Evolutionary conservation across 441 rosid species (phyloP), one percentile per base, ranked within the genome.

Genomic region (Iberis amara): DNA sequence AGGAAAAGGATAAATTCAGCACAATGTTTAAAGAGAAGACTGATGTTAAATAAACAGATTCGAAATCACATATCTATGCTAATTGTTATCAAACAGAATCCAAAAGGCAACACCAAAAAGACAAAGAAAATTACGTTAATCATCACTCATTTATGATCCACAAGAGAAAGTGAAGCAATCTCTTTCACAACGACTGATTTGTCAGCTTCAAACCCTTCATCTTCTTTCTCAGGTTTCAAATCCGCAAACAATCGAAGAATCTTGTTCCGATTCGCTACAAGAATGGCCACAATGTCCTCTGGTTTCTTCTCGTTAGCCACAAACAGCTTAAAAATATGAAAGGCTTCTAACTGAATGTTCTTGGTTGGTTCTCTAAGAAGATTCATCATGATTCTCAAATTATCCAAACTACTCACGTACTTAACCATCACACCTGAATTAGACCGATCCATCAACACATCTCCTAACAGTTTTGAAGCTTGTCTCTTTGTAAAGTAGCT

Each of bases 361-460:
- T 66, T 66, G 14, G 66, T 48, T 9, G 71, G 66, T 48, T 66
- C 71, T 76, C 89, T 78, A 12, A 87, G 73, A 39, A 90, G 95
- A 57, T 82, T 90, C 96, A 90, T 90, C 71, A 87, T 65, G 50
- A 90, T 78, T 59, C 85, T 79, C 87, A 87, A 51, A 66, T 90
- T 76, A 41, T 83, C 83, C 67, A 74, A 55, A 26, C 92, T 85
- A 61, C 86, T 85, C 61, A 86, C 95, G 13, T 90, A 90, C 33
- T 76, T 85, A 3, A 75, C 44, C 98, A 90, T 90, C 62, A 85
- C 77, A 32, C 65, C 63, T 2, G 86, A 61, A 71, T 90, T 90
- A 31, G 89, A 76, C 10, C 95, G 86, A 49, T 90, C 94, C 64
- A 87, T 73, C 61, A 87, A 60, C 68, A 90, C 78, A 45, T 85